Evolutionary conservation across 257 asterid genomes (phyloP), one percentile per base, ranked within the genome.

Genomic region (Misopates orontium): DNA sequence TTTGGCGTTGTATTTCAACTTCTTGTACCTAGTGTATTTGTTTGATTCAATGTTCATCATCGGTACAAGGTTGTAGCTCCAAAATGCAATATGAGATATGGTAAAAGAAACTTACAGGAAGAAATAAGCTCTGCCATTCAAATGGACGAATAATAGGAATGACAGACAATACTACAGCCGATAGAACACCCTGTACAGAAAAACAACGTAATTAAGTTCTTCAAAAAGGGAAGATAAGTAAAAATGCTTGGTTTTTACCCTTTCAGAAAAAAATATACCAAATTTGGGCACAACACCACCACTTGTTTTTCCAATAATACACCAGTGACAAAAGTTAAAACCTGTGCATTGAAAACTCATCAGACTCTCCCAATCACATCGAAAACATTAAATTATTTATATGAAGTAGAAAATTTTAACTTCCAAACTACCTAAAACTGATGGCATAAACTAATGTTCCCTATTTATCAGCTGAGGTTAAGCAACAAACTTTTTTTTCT

Each of bases 111-210:
- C 91, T 77, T 84, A 92, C 98, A 12, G 98, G 97, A 73, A 92
- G 88, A 76, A 89, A 89, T 73, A 92, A 87, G 82, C 98, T 92
- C 78, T 92, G 98, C 98, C 98, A 92, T 71, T 92, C 93, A 70
- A 92, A 92, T 73, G 98, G 98, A 67, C 93, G 95, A 71, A 92
- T 87, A 59, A 92, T 78, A 64, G 98, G 97, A 63, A 89, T 82
- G 72, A 89, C 66, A 68, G 97, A 87, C 80, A 92, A 70, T 73
- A 87, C 95, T 63, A 77, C 81, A 72, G 98, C 97, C 1, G 97
- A 85, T 25, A 92, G 81, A 72, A 92, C 77, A 58, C 98, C 98
- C 98, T 92, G 83, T 49, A 69, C 11, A 70, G 62, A 71, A 52
- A 55, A 63, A 71, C 14, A 20, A 62, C 19, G 44, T 45, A 53